Evolutionary conservation across 306 rosid genomes (phyloP).

Genomic region (Styphnolobium japonicum): DNA sequence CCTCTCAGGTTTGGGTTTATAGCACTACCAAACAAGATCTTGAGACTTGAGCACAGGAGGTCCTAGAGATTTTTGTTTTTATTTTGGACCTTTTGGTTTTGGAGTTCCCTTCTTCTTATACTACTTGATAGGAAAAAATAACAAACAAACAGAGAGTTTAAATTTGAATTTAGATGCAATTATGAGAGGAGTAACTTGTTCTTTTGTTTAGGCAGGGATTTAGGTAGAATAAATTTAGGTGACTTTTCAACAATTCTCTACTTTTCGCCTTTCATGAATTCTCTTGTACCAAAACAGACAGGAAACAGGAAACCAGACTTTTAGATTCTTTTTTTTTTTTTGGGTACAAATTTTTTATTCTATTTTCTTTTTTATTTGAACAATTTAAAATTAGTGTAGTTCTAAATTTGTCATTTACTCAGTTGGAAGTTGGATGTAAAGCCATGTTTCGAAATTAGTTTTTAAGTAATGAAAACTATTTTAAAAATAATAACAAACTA

Average conservation of each 20-base stretch:
- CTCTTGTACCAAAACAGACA: neutral
- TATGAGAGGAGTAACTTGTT: neutral
- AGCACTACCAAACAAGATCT: constrained; percentile 29
- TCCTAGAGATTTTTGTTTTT: neutral
- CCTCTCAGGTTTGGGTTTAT: constrained; percentile 2
- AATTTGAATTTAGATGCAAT: neutral
- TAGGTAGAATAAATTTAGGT: neutral
- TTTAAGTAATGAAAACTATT: too few species aligned
- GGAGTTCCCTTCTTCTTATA: neutral
- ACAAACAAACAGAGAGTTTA: neutral
- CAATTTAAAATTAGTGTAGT: neutral
- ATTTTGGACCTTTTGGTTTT: neutral
- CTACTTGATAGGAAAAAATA: neutral
- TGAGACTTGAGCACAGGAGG: neutral
- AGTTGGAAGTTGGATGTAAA: neutral
- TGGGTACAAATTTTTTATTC: neutral
- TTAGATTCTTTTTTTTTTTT: too few species aligned
- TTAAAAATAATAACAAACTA: too few species aligned
- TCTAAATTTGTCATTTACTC: neutral
- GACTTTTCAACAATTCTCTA: neutral
- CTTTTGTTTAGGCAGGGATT: neutral
- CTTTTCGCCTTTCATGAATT: neutral
- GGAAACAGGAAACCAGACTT: neutral
- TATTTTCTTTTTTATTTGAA: neutral
- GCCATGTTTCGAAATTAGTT: too few species aligned